These are phyloP conservation scores for Lanmaoa rubissima DNA, from an alignment of 768 basidiomycete species.

Conservation along the genomic window DNA sequence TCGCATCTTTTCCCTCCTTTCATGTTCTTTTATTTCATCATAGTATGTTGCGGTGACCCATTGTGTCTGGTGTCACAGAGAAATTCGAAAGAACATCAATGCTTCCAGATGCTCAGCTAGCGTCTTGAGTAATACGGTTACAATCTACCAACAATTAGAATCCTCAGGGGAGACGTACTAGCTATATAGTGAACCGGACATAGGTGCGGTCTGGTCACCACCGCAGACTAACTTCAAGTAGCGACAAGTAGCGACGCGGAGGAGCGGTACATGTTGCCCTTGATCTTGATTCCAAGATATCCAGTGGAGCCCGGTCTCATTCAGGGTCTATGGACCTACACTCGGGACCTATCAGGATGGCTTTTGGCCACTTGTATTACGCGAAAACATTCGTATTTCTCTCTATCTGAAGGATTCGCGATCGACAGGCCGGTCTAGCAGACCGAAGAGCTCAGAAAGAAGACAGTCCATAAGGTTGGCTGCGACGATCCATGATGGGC, in stretches of 20 bases:
- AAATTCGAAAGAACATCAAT: too few relatives aligned
- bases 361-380: not conserved
- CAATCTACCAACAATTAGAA: not conserved
- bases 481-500: slow-evolving; percentile 11
- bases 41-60: slow-evolving; percentile 32
- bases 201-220: too few relatives aligned
- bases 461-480: not conserved
- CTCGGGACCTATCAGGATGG: not conserved
- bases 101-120: not conserved
- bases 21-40: slow-evolving; percentile 37
- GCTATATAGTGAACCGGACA: too few relatives aligned
- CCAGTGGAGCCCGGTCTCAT: not conserved
- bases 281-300: not conserved
- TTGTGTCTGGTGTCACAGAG: slow-evolving; percentile 31
- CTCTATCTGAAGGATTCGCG: not conserved
- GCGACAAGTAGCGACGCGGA: not conserved
- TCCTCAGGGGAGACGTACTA: too few relatives aligned
- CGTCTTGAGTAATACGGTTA: not conserved
- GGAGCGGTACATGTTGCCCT: not conserved
- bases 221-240: too few relatives aligned
- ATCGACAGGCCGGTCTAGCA: not conserved
- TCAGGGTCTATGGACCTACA: not conserved
- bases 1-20: slow-evolving; percentile 29
- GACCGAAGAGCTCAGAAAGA: not conserved
- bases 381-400: not conserved